A percentile compares a stretch with the other conserved stretches of the same genome.
These are phyloP conservation scores for Candida dendrica DNA, from an alignment of 805 yeast species.

Conservation along the genomic window DNA sequence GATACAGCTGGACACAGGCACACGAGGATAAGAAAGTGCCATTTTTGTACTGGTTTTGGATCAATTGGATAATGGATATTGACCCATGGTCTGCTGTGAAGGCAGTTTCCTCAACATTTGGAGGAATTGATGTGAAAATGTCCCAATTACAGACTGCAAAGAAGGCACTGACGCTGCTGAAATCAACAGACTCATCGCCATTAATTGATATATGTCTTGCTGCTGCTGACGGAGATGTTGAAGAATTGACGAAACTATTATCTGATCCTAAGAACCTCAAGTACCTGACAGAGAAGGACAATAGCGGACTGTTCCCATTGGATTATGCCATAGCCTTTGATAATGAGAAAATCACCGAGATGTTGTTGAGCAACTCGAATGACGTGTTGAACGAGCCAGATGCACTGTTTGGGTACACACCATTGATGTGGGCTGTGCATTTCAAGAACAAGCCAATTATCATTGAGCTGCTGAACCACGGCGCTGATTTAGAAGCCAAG, in stretches of 20 bases:
- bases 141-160: constrained; percentile 29
- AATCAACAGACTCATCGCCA: constrained; percentile 18
- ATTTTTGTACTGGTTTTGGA: background rate
- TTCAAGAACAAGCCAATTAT: constrained; percentile 50
- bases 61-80: constrained; percentile 1
- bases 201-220: constrained; percentile 30
- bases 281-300: constrained; percentile 23
- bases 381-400: constrained; percentile 48
- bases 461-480: constrained; percentile 48
- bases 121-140: constrained; percentile 20
- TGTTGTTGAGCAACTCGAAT: constrained; percentile 30
- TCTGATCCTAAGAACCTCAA: constrained; percentile 21
- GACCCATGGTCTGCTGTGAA: constrained; percentile 28
- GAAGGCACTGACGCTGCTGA: constrained; percentile 24
- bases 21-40: too few relatives aligned
- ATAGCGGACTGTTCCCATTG: constrained; percentile 38
- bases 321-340: constrained; percentile 52
- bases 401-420: constrained; percentile 46
- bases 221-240: constrained; percentile 30
- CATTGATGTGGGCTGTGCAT: constrained; percentile 84
- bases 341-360: constrained; percentile 39
- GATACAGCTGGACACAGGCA: too few relatives aligned
- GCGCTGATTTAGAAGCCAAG: constrained; percentile 46
- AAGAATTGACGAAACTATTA: constrained; percentile 10
- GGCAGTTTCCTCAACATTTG: constrained; percentile 12